A percentile compares a stretch with the other conserved stretches of the same genome.
Evolutionary conservation across 1,284 basidiomycete genomes (phyloP).

Genomic region (Coriolopsis trogii): DNA sequence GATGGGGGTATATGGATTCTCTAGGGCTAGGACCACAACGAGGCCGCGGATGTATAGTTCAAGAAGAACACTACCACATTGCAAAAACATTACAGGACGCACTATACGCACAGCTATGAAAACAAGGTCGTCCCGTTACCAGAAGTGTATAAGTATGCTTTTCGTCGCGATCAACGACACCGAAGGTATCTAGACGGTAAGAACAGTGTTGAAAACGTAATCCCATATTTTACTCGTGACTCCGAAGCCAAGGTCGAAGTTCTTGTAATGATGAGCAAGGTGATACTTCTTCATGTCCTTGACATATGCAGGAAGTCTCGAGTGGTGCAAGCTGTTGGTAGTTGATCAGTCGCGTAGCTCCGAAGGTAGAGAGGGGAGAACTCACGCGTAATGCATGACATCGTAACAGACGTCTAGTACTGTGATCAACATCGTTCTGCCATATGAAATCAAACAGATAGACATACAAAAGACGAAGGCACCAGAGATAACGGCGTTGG

Average conservation of each 20-base stretch:
- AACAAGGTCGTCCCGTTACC: conserved; percentile 3
- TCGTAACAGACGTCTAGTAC: conserved; percentile 85
- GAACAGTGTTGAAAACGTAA: conserved; percentile 85
- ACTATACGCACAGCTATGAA: conserved; percentile 1
- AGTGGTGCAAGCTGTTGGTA: conserved; percentile 75
- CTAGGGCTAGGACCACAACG: too few relatives aligned
- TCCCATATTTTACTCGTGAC: conserved; percentile 98
- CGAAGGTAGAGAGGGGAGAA: conserved; percentile 16
- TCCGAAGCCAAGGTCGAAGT: conserved; percentile 98
- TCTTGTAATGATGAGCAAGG: conserved; percentile 98
- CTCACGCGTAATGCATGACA: conserved; percentile 90
- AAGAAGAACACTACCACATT: too few relatives aligned
- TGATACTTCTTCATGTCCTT: conserved; percentile 97
- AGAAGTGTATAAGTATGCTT: background rate
- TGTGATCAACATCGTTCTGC: too few relatives aligned
- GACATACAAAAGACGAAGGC: conserved; percentile 89
- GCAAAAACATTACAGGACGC: background rate
- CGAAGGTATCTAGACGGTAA: conserved; percentile 62
- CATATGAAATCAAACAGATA: too few relatives aligned
- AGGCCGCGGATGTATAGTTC: background rate
- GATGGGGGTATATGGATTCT: conserved; percentile 3
- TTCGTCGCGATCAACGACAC: too few relatives aligned
- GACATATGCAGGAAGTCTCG: conserved; percentile 87
- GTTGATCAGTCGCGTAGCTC: conserved; percentile 7
- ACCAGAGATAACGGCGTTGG: conserved; percentile 94